Evolutionary conservation across 345 rosid species (phyloP).

Genomic region (Lepidium sativum): DNA sequence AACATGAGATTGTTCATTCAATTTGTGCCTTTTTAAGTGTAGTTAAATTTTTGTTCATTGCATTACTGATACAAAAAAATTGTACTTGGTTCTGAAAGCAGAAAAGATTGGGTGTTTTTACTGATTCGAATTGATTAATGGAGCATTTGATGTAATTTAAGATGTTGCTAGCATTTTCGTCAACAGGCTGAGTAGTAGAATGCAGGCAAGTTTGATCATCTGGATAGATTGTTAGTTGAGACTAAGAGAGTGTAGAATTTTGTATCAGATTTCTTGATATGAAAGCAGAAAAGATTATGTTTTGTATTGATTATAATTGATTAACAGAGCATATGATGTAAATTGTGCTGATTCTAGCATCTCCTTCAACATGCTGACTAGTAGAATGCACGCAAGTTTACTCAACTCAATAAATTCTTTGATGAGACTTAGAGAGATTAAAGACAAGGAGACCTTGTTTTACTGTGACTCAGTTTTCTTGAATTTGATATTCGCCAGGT

Average conservation of each 20-base stretch:
- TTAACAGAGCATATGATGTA: no score
- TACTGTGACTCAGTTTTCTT: not conserved
- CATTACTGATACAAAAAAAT: not conserved
- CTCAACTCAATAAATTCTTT: no score
- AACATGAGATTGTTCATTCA: not conserved
- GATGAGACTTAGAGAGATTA: no score
- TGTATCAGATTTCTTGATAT: no score
- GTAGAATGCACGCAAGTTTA: no score
- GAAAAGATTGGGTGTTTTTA: not conserved
- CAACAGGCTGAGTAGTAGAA: not conserved
- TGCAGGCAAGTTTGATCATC: not conserved
- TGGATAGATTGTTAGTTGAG: not conserved
- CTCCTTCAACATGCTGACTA: no score
- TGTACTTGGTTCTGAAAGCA: not conserved
- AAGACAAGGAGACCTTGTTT: no score
- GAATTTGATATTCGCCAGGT: slow-evolving; percentile 39
- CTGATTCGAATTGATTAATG: not conserved
- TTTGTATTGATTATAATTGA: no score
- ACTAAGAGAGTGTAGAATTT: not conserved
- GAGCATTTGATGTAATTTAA: not conserved
- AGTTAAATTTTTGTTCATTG: not conserved
- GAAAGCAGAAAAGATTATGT: no score
- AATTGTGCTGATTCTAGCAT: no score
- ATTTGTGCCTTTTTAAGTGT: not conserved
- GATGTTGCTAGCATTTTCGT: not conserved